phyloP scores from a whole-genome alignment of 768 basidiomycete species.

The Rhodosporidiobolus sp. region DNA sequence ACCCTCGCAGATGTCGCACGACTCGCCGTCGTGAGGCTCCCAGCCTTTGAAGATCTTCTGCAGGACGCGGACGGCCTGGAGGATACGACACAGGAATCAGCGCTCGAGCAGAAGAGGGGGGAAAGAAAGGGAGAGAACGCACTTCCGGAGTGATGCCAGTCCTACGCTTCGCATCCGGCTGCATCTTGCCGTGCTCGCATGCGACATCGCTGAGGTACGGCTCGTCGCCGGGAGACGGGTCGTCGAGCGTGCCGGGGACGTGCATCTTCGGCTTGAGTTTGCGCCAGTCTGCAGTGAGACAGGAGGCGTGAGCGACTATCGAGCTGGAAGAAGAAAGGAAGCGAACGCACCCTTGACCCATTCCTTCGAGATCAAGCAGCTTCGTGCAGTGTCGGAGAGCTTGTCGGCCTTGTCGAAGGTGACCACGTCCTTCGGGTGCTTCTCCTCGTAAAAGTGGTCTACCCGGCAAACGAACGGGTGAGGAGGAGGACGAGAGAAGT shows the following conservation, averaged over 20 bases:
- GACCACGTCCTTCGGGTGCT: conserved; percentile 3
- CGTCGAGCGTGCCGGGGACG: conserved; percentile 50
- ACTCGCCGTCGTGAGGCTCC: conserved; percentile 58
- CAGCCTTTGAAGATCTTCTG: conserved; percentile 63
- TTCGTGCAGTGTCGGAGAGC: conserved; percentile 48
- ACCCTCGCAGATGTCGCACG: conserved; percentile 65
- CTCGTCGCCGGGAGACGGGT: conserved; percentile 65
- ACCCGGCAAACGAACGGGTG: not conserved
- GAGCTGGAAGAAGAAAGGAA: not conserved
- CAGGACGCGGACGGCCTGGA: conserved; percentile 52
- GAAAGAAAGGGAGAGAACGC: not conserved
- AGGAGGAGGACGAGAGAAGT: too few species aligned
- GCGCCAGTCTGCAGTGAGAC: conserved; percentile 63
- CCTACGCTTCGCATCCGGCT: conserved; percentile 59
- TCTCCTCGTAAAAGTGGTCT: conserved; percentile 15
- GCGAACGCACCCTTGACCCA: conserved; percentile 67
- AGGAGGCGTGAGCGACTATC: not conserved
- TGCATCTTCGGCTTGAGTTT: conserved; percentile 74
- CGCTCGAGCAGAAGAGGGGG: too few species aligned
- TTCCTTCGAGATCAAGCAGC: conserved; percentile 69
- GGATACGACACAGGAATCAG: not conserved
- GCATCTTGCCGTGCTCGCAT: conserved; percentile 69
- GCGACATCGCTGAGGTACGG: conserved; percentile 61
- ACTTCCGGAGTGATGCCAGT: conserved; percentile 53
- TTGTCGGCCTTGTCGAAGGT: conserved; percentile 40